Evolutionary conservation across 441 rosid genomes (phyloP), one percentile per base, ranked within the genome.

Genomic region (Daphne laureola): DNA sequence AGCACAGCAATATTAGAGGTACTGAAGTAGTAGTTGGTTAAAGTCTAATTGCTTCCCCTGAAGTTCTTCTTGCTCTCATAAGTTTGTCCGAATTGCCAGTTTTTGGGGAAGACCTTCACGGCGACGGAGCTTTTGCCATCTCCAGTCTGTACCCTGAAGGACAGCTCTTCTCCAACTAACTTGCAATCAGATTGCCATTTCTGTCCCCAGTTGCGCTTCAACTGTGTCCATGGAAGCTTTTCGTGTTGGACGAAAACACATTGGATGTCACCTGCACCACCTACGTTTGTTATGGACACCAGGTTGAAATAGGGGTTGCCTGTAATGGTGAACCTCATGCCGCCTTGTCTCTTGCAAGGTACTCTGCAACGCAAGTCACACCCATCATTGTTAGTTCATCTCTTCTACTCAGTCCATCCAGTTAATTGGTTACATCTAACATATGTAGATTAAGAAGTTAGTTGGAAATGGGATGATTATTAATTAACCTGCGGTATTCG

Each of bases 331-430:
- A 75, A 82, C 46, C 59, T 40, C 35, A 83, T 70, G 14, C 90
- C 86, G 45, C 86, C 90, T 65, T 66, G 53, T 68, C 61, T 83
- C 50, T 51, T 44, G 74, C 90, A 83, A 9, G 79, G 74, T 23
- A 80, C 73, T 65, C 84, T 79, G 73, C 68, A 64, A n/a, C 15
- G 15, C 3, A 25, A 26, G 7, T 27, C 14, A 54, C 18, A 8
- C 40, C 8, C 31, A 2, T 63, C 17, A 48, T 13, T 6, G 14
- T 43, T 11, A 9, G 16, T 45, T 15, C 49, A 45, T 14, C 38
- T 14, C 38, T 31, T 4, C 38, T 31, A 31, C 38, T 7, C 6
- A 17, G 14, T 9, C 5, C 15, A 26, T 14, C 11, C 11, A 11
- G 11, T 13, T 13, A 17, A n/a, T 23, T 25, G 27, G 41, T 15